Percentiles rank a stretch among this genome's conserved stretches.
phyloP scores from a whole-genome alignment of 768 basidiomycete species.

The Pleurotus cornucopiae region DNA sequence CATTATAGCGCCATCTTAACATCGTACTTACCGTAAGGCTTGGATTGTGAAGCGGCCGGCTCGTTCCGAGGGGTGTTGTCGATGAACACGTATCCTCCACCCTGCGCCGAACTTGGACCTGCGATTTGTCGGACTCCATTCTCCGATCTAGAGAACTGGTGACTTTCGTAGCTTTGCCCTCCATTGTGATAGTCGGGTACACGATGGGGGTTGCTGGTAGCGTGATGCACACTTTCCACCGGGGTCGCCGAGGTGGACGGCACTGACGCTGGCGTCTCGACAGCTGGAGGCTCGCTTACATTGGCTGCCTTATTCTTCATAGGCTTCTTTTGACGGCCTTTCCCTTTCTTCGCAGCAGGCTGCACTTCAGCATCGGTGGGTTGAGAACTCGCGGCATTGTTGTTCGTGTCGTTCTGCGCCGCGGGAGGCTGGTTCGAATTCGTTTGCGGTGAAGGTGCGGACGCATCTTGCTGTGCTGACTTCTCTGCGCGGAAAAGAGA shows the following conservation, averaged over 20 bases:
- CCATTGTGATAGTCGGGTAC: too few relatives aligned
- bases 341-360: not conserved
- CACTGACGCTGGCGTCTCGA: too few relatives aligned
- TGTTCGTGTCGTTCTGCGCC: not conserved
- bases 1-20: not conserved
- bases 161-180: too few relatives aligned
- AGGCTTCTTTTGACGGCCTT: not conserved
- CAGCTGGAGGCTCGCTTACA: too few relatives aligned
- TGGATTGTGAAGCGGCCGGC: not conserved
- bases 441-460: not conserved
- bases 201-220: too few relatives aligned
- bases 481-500: constrained; percentile 30
- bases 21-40: not conserved
- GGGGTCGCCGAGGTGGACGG: too few relatives aligned
- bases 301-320: not conserved
- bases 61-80: not conserved
- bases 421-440: not conserved
- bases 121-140: too few relatives aligned
- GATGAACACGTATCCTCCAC: not conserved
- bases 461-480: not conserved
- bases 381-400: not conserved
- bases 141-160: too few relatives aligned
- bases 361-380: not conserved
- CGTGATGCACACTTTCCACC: too few relatives aligned
- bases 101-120: not conserved